Conservation (phyloP, 495 filamentous ascomycete species). For the Annulohypoxylon nitens region DNA sequence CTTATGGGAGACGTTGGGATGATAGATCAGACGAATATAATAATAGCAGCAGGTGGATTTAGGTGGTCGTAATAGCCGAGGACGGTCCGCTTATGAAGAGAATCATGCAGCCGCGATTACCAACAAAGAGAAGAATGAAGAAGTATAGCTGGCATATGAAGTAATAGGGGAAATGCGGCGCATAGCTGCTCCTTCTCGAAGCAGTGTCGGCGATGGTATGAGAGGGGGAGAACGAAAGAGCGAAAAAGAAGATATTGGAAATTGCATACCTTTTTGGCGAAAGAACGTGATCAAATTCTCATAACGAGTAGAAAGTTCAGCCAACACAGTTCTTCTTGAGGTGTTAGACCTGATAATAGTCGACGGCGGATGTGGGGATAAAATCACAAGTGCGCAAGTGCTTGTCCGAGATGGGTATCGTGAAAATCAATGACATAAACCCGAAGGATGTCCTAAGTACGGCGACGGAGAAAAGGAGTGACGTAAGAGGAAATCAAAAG, state of each 20-base stretch:
- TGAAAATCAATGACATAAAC: constrained; percentile 7
- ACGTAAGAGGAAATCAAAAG: not conserved
- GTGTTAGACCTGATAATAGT: not conserved
- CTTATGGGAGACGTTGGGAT: not conserved
- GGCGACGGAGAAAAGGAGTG: not conserved
- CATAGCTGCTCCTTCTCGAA: not conserved
- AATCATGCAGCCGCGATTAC: too few relatives aligned
- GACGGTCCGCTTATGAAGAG: too few relatives aligned
- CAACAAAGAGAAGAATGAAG: too few relatives aligned
- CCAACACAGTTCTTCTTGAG: not conserved
- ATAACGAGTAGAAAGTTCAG: constrained; percentile 12
- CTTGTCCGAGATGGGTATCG: not conserved
- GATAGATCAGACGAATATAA: not conserved
- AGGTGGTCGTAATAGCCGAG: too few relatives aligned
- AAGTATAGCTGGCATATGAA: not conserved
- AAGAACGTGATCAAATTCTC: constrained; percentile 9
- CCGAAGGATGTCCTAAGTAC: not conserved
- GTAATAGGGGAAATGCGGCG: not conserved
- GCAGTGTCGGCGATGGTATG: not conserved
- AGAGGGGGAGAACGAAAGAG: constrained; percentile 1
- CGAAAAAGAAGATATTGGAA: not conserved
- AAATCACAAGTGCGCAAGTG: not conserved
- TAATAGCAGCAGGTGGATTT: not conserved
- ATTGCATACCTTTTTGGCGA: constrained; percentile 28
- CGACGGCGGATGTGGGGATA: not conserved